phyloP scores from a whole-genome alignment of 805 yeast species.

The Tetrapisispora fleetii region DNA sequence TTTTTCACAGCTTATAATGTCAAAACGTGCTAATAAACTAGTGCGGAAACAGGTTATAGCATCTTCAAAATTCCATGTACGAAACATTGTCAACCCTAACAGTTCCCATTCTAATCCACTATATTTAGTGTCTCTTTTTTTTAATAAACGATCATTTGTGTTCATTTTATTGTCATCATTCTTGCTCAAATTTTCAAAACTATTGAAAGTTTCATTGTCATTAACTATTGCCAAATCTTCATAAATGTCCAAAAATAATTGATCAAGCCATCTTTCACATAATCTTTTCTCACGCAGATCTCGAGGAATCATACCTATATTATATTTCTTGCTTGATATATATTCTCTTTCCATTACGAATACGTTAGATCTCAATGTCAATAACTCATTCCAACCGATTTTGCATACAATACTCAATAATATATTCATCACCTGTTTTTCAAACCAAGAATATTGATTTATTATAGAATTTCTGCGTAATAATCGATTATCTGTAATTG shows the following conservation, averaged over 20 bases:
- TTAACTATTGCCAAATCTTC: constrained; percentile 25
- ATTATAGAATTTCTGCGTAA: constrained; percentile 24
- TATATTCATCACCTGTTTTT: constrained; percentile 49
- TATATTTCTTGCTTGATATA: constrained; percentile 5
- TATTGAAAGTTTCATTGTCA: not conserved
- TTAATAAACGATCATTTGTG: not conserved
- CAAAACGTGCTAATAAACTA: constrained; percentile 48
- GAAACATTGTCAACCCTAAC: constrained; percentile 45
- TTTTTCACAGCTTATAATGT: constrained; percentile 45
- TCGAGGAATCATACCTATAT: constrained; percentile 12
- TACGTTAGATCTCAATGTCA: constrained; percentile 54
- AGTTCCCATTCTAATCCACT: constrained; percentile 70
- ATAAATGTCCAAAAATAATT: constrained; percentile 27
- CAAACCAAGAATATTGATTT: constrained; percentile 21
- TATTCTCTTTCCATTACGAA: constrained; percentile 79
- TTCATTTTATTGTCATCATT: constrained; percentile 7
- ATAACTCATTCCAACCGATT: constrained; percentile 76
- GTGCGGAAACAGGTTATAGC: constrained; percentile 46
- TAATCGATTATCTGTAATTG: constrained; percentile 18
- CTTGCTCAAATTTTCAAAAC: constrained; percentile 11
- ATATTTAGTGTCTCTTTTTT: constrained; percentile 30
- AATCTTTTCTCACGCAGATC: constrained; percentile 20
- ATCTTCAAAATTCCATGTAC: constrained; percentile 39
- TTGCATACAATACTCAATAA: constrained; percentile 56
- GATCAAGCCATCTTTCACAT: constrained; percentile 29